Evolutionary conservation across 2,329 filamentous ascomycete genomes (phyloP).

Genomic region (Dactylellina sp.): DNA sequence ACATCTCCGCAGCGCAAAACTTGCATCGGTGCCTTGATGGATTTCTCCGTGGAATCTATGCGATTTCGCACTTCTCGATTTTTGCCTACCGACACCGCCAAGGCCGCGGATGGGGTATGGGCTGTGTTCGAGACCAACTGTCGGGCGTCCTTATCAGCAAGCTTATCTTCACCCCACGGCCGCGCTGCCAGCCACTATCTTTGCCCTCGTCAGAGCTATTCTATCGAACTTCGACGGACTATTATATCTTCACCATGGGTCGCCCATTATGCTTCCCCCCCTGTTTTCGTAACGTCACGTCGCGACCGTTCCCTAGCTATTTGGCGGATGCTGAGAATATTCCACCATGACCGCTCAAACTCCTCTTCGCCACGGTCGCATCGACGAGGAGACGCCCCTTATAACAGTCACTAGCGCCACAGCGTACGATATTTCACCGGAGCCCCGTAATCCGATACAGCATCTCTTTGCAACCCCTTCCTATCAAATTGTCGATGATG

Average conservation of each 20-base stretch:
- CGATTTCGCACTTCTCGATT: no score
- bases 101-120: not conserved
- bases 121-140: not conserved
- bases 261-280: not conserved
- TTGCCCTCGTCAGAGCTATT: not conserved
- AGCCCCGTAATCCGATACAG: not conserved
- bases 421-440: not conserved
- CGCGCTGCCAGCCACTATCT: not conserved
- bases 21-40: not conserved
- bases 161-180: conserved; percentile 15
- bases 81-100: not conserved
- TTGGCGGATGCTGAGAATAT: not conserved
- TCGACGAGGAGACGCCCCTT: conserved; percentile 3
- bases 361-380: not conserved
- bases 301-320: not conserved
- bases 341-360: not conserved
- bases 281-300: not conserved
- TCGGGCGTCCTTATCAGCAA: not conserved
- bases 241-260: not conserved
- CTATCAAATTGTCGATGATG: conserved; percentile 63
- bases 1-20: not conserved
- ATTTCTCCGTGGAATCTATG: not conserved
- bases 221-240: not conserved
- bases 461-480: not conserved
- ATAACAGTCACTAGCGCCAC: conserved; percentile 15